A percentile compares a stretch with the other conserved stretches of the same genome.
These are phyloP conservation scores for Limonium bicolor DNA, from an alignment of 148 eudicot species.

Conservation along the genomic window DNA sequence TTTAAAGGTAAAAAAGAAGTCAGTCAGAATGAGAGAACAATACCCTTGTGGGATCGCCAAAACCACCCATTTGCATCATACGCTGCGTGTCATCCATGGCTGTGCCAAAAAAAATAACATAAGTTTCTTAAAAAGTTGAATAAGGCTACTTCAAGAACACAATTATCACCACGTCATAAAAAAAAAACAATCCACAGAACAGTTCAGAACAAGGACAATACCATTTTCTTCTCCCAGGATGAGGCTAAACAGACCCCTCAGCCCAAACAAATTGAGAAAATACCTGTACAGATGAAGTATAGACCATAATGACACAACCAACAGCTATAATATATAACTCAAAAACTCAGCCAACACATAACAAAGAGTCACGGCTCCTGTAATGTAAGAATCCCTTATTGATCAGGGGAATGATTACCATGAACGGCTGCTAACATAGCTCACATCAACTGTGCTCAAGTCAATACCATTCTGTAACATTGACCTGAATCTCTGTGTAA, in stretches of 20 bases:
- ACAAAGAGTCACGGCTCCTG: not conserved
- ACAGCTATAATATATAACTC: not conserved
- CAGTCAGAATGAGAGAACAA: no score
- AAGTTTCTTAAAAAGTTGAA: constrained; percentile 2
- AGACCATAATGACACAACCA: constrained; percentile 6
- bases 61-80: constrained; percentile 99
- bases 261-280: constrained; percentile 89
- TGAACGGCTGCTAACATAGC: constrained; percentile 97
- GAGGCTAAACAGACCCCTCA: constrained; percentile 87
- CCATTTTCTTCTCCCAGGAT: constrained; percentile 97
- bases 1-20: no score
- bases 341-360: no score
- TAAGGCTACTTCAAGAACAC: no score
- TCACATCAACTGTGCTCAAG: constrained; percentile 95
- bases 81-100: constrained; percentile 96
- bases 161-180: no score
- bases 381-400: not conserved
- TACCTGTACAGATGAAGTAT: constrained; percentile 38
- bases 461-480: constrained; percentile 98
- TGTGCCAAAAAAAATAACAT: constrained; percentile 18
- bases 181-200: no score
- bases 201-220: constrained; percentile 20
- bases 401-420: constrained; percentile 48
- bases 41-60: constrained; percentile 89
- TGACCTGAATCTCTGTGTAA: constrained; percentile 92